Evolutionary conservation across 2,329 filamentous ascomycete genomes (phyloP).

Genomic region (Teratosphaeria epicoccoides): DNA sequence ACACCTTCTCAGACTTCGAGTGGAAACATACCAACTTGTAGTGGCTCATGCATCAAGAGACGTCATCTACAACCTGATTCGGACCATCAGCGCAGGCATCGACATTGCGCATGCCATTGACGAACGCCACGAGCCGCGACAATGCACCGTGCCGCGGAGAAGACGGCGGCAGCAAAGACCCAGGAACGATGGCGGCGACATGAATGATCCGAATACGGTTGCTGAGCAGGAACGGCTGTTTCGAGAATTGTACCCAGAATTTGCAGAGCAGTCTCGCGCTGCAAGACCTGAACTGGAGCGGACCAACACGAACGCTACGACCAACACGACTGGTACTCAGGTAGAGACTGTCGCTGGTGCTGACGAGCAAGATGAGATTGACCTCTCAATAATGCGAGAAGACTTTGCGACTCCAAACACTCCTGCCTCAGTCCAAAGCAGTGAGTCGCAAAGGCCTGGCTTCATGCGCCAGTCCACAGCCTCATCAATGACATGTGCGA

Average conservation of each 20-base stretch:
- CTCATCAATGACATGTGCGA: constrained; percentile 15
- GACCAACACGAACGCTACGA: constrained; percentile 2
- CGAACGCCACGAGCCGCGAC: constrained; percentile 44
- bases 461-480: constrained; percentile 17
- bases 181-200: constrained; percentile 21
- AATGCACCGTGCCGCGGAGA: constrained; percentile 38
- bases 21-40: constrained; percentile 64
- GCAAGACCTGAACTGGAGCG: constrained; percentile 4
- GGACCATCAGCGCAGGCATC: constrained; percentile 60
- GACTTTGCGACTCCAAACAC: constrained; percentile 11
- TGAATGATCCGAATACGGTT: constrained; percentile 29
- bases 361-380: constrained; percentile 27
- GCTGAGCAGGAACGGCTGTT: constrained; percentile 40
- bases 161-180: constrained; percentile 26
- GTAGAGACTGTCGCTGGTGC: constrained; percentile 10
- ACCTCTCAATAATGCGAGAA: constrained; percentile 25
- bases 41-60: constrained; percentile 55
- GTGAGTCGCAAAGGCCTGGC: constrained; percentile 8
- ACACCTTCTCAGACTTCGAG: constrained; percentile 60
- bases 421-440: constrained; percentile 2
- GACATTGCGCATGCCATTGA: constrained; percentile 61
- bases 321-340: constrained; percentile 3
- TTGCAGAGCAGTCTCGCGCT: constrained; percentile 19
- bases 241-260: constrained; percentile 35
- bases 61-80: constrained; percentile 58